phyloP scores from a whole-genome alignment of 2,329 filamentous ascomycete species.

The Macroventuria anomochaeta region DNA sequence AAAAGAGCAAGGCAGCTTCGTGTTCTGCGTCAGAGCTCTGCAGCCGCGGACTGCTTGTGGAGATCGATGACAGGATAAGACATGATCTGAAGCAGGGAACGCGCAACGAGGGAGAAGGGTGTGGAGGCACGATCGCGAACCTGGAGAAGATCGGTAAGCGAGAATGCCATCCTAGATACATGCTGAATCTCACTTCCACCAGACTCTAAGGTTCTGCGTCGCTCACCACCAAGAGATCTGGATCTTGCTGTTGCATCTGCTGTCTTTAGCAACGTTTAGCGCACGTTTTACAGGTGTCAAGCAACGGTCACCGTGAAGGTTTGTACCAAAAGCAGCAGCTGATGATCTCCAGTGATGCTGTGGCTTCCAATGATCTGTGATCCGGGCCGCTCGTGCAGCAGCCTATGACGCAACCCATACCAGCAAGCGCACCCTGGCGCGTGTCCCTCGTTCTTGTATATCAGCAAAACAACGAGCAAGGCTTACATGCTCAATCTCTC shows the following conservation, averaged over 20 bases:
- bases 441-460: slow-evolving; percentile 6
- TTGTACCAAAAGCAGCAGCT: slow-evolving; percentile 10
- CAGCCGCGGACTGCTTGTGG: slow-evolving; percentile 13
- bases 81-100: slow-evolving; percentile 18
- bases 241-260: background rate
- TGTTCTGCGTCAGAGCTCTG: slow-evolving; percentile 7
- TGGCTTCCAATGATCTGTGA: slow-evolving; percentile 20
- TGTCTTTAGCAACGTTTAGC: background rate
- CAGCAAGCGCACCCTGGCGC: slow-evolving; percentile 12
- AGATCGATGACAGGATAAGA: background rate
- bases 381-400: slow-evolving; percentile 20
- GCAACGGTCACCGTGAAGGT: slow-evolving; percentile 6
- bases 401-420: slow-evolving; percentile 26
- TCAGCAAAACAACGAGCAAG: slow-evolving; percentile 13
- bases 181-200: slow-evolving; percentile 11
- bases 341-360: slow-evolving; percentile 18
- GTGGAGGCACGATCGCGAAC: slow-evolving; percentile 8
- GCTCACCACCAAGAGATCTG: background rate
- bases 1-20: slow-evolving; percentile 2
- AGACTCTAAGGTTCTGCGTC: slow-evolving; percentile 2
- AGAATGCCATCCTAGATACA: slow-evolving; percentile 17
- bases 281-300: background rate
- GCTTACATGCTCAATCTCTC: background rate
- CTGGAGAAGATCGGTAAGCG: slow-evolving; percentile 23
- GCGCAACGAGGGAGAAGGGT: background rate